Percentiles rank a stretch among this genome's conserved stretches.
Conservation (phyloP, 805 yeast species). For the Candida yuanshanica region DNA sequence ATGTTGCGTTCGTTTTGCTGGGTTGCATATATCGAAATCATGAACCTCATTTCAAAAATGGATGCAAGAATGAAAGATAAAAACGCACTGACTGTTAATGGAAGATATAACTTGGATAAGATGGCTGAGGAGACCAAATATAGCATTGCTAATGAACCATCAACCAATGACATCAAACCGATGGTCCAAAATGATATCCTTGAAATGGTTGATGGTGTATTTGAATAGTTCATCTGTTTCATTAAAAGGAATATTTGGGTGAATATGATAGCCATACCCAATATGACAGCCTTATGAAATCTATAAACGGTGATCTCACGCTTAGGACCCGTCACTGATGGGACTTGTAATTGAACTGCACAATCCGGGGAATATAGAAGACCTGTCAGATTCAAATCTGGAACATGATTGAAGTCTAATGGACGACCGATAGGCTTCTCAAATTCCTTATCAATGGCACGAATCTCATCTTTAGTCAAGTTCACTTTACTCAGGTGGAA, state of each 20-base stretch:
- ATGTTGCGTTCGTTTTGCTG: constrained; percentile 69
- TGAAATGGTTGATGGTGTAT: constrained; percentile 76
- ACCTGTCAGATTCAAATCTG: constrained; percentile 51
- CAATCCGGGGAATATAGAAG: constrained; percentile 86
- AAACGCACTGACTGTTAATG: constrained; percentile 65
- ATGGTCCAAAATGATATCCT: constrained; percentile 67
- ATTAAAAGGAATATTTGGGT: constrained; percentile 31
- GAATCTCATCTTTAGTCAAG: constrained; percentile 45
- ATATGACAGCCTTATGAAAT: constrained; percentile 14
- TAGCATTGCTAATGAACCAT: constrained; percentile 62
- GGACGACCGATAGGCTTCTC: constrained; percentile 77
- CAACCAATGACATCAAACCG: constrained; percentile 57
- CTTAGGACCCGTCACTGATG: constrained; percentile 46
- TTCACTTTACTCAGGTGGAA: constrained; percentile 64
- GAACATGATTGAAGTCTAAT: constrained; percentile 42
- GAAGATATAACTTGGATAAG: constrained; percentile 52
- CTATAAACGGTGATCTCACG: constrained; percentile 37
- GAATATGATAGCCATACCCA: constrained; percentile 19
- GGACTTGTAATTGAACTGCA: constrained; percentile 47
- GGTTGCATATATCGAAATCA: constrained; percentile 58
- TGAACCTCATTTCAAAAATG: constrained; percentile 69
- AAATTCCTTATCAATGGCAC: constrained; percentile 67
- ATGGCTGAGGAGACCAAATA: constrained; percentile 55
- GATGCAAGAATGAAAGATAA: constrained; percentile 64
- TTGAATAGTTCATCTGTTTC: constrained; percentile 61